Evolutionary conservation across 108 stramenopile species (phyloP).

Genomic region (Phaeodactylum tricornutum): DNA sequence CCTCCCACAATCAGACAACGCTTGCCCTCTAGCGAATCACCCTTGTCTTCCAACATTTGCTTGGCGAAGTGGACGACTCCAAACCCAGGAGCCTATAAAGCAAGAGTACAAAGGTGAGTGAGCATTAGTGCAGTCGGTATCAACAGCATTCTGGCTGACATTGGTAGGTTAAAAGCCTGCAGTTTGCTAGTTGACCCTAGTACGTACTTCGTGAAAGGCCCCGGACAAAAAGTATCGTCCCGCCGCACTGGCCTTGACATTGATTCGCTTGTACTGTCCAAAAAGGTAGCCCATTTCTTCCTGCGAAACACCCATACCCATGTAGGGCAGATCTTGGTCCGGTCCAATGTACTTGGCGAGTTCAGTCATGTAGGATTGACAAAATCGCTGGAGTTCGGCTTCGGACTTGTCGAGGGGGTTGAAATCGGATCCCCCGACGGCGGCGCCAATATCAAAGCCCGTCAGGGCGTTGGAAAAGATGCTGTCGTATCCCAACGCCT

Average conservation of each 20-base stretch:
- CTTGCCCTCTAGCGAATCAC: conserved; percentile 88
- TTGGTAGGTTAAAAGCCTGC: too few relatives aligned
- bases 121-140: too few relatives aligned
- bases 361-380: conserved; percentile 97
- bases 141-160: too few relatives aligned
- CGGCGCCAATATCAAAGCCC: conserved; percentile 79
- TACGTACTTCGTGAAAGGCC: conserved; percentile 15
- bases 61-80: conserved; percentile 90
- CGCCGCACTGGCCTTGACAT: conserved; percentile 29
- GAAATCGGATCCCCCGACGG: conserved; percentile 93
- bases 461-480: conserved; percentile 92
- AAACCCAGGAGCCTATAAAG: conserved; percentile 80
- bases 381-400: conserved; percentile 94
- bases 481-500: conserved; percentile 67
- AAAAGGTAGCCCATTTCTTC: conserved; percentile 93
- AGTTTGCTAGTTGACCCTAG: too few relatives aligned
- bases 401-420: conserved; percentile 92
- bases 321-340: conserved; percentile 82
- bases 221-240: conserved; percentile 49
- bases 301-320: conserved; percentile 86
- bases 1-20: conserved; percentile 88
- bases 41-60: conserved; percentile 77
- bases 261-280: conserved; percentile 98
- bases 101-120: conserved; percentile 1
- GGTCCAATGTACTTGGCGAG: conserved; percentile 94